These are phyloP conservation scores for Pseudogymnoascus sp. DNA, from an alignment of 2,329 filamentous ascomycete species.

Conservation along the genomic window DNA sequence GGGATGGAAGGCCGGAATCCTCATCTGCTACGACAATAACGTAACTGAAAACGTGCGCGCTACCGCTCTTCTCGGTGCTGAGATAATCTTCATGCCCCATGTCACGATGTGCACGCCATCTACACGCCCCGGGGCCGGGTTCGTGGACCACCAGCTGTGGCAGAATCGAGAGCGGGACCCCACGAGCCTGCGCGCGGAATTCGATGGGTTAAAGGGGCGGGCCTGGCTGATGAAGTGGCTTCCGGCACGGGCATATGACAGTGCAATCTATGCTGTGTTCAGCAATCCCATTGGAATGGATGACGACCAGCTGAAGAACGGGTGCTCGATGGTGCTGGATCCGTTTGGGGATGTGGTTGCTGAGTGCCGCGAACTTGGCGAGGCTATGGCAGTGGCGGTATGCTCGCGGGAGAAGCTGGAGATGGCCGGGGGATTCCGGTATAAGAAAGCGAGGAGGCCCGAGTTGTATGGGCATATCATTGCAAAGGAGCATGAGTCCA, in stretches of 20 bases:
- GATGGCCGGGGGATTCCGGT: constrained; percentile 14
- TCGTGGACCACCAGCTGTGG: constrained; percentile 16
- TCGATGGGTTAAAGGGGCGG: constrained; percentile 18
- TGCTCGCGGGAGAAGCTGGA: constrained; percentile 14
- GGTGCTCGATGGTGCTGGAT: constrained; percentile 19
- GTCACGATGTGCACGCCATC: constrained; percentile 20
- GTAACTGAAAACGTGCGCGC: constrained; percentile 18
- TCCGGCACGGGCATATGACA: constrained; percentile 20
- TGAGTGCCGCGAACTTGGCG: constrained; percentile 16
- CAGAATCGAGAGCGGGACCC: constrained; percentile 14
- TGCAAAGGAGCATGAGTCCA: constrained; percentile 11
- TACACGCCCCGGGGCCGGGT: constrained; percentile 17
- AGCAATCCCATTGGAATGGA: constrained; percentile 19
- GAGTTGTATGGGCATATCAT: constrained; percentile 18
- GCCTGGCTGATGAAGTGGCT: constrained; percentile 21
- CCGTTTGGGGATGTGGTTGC: constrained; percentile 18
- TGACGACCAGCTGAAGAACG: constrained; percentile 18
- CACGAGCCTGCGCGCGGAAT: constrained; percentile 16
- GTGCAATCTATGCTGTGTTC: constrained; percentile 19
- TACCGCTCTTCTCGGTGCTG: constrained; percentile 18
- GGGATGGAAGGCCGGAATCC: constrained; percentile 17
- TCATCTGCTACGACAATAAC: constrained; percentile 20
- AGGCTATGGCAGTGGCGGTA: constrained; percentile 15
- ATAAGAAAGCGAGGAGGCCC: constrained; percentile 16
- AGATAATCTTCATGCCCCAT: constrained; percentile 20